phyloP scores from a whole-genome alignment of 305 asterid species.

The Solanum aculeatissimum region DNA sequence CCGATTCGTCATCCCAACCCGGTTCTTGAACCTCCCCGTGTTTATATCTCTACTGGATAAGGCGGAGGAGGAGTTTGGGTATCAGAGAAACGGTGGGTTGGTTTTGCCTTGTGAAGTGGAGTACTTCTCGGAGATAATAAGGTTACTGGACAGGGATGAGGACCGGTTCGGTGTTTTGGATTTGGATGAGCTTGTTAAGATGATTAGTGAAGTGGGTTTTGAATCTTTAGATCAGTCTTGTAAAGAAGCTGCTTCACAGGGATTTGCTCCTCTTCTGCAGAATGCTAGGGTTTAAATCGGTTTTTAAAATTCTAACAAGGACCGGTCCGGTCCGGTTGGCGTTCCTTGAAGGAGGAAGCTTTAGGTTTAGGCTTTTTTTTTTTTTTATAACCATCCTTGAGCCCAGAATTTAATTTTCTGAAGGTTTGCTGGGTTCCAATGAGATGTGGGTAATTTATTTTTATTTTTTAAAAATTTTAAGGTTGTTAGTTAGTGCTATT shows the following conservation, averaged over 20 bases:
- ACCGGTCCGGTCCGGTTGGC: background rate
- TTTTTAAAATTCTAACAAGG: too few species aligned
- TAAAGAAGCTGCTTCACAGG: constrained; percentile 4
- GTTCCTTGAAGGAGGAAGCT: background rate
- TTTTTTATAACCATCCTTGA: constrained; percentile 2
- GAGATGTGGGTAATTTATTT: constrained; percentile 1
- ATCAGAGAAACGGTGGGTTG: constrained; percentile 10
- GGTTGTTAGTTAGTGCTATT: background rate
- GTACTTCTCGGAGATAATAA: constrained; percentile 1
- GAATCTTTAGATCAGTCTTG: constrained; percentile 9
- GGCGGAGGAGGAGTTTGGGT: constrained; percentile 20
- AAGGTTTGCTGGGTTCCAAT: constrained; percentile 1
- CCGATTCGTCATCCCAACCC: constrained; percentile 18
- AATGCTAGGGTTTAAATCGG: constrained; percentile 8
- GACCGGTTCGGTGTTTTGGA: background rate
- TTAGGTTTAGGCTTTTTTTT: background rate
- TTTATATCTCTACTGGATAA: constrained; percentile 6
- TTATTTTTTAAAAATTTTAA: background rate
- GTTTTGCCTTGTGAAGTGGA: constrained; percentile 10
- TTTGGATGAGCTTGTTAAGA: constrained; percentile 4
- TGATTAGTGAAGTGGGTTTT: constrained; percentile 1
- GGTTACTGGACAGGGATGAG: constrained; percentile 5
- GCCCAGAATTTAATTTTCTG: background rate
- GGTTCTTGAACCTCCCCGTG: constrained; percentile 15
- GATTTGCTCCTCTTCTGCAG: constrained; percentile 10